phyloP scores from a whole-genome alignment of 176 grass and related monocot species.

The Zizania latifolia region DNA sequence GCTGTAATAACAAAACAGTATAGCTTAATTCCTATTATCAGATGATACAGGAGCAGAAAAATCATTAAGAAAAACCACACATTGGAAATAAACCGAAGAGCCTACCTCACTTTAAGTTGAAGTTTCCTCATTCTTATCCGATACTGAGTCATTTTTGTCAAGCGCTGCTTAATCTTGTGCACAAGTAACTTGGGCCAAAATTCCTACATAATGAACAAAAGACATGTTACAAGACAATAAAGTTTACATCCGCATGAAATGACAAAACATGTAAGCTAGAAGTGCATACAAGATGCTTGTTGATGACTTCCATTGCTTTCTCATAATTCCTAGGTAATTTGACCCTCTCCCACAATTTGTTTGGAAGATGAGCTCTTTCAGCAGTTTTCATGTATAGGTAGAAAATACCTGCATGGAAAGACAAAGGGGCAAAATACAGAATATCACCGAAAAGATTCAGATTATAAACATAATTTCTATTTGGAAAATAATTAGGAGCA shows the following conservation, averaged over 20 bases:
- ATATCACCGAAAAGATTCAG: background rate
- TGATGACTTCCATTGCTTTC: constrained; percentile 73
- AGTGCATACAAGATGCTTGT: constrained; percentile 69
- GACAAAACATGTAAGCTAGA: constrained; percentile 7
- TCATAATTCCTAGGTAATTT: constrained; percentile 92
- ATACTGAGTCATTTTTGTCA: constrained; percentile 98
- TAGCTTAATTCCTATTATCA: background rate
- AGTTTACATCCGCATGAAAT: background rate
- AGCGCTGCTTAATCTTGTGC: constrained; percentile 87
- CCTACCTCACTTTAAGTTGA: constrained; percentile 90
- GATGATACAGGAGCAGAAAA: background rate
- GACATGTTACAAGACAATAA: background rate
- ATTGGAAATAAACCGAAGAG: background rate
- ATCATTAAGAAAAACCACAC: background rate
- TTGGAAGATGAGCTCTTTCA: constrained; percentile 92
- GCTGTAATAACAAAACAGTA: background rate
- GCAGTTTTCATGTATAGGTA: constrained; percentile 99
- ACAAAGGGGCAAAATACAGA: background rate
- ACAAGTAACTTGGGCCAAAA: constrained; percentile 96
- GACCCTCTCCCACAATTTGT: constrained; percentile 90
- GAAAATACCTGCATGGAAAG: constrained; percentile 59
- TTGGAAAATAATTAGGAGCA: background rate
- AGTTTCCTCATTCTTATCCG: constrained; percentile 94
- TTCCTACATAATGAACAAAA: constrained; percentile 44
- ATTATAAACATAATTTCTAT: background rate